Percentiles rank a stretch among this genome's conserved stretches.
Conservation (phyloP, 371 early-diverging fungal genomes). For the Mucor circinelloides region DNA sequence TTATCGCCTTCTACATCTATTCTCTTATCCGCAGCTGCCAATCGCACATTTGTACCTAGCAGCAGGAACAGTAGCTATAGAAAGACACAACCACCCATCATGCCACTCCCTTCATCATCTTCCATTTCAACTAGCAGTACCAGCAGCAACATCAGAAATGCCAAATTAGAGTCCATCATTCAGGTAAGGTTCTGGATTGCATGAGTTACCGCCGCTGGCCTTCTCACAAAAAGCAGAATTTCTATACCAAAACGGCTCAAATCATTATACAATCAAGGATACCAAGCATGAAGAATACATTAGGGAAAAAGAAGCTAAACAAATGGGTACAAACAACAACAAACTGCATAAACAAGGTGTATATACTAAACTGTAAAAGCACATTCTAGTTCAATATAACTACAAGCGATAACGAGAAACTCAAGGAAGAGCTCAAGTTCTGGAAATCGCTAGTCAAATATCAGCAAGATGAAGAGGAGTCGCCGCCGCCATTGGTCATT, state of each 20-base stretch:
- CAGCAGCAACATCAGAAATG: conserved; percentile 13
- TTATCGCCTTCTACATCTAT: conserved; percentile 21
- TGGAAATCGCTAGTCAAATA: conserved; percentile 60
- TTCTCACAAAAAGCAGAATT: conserved; percentile 33
- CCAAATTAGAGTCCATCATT: conserved; percentile 36
- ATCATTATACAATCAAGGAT: conserved; percentile 56
- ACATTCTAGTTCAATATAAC: conserved; percentile 74
- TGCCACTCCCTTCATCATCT: neutral
- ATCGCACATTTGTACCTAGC: neutral
- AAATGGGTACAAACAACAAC: conserved; percentile 18
- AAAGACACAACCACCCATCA: neutral
- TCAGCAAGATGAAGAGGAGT: conserved; percentile 57
- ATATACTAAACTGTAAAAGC: neutral
- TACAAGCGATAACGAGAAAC: conserved; percentile 67
- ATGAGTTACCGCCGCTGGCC: neutral
- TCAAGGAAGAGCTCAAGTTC: conserved; percentile 68
- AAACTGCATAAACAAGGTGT: neutral
- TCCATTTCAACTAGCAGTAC: conserved; percentile 3
- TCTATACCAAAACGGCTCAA: conserved; percentile 64
- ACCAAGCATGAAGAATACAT: neutral
- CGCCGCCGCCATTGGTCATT: conserved; percentile 24
- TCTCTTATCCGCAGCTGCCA: conserved; percentile 1
- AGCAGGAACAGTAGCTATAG: neutral
- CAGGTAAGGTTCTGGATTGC: conserved; percentile 20
- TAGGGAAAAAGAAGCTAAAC: conserved; percentile 19